Conservation (phyloP, 2,329 filamentous ascomycete species). For the Atkinsonella hypoxylon region DNA sequence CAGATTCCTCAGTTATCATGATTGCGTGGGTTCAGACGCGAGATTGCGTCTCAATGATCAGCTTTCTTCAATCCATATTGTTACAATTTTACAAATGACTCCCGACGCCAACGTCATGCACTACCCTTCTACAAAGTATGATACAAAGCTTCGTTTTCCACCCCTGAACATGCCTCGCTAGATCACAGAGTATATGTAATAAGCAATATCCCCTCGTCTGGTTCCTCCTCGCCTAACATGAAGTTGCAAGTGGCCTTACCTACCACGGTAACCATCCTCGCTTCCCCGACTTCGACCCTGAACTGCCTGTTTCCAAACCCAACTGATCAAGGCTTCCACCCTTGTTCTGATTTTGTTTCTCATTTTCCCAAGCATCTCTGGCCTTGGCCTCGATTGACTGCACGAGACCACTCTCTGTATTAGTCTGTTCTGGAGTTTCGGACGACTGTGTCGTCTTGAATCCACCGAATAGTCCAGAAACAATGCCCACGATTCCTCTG, state of each 20-base stretch:
- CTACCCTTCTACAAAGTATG: slow-evolving; percentile 31
- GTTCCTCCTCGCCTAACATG: slow-evolving; percentile 4
- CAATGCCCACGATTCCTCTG: slow-evolving; percentile 24
- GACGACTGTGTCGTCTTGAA: slow-evolving; percentile 4
- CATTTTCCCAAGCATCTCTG: slow-evolving; percentile 32
- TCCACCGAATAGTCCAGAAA: slow-evolving; percentile 19
- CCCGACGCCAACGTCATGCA: slow-evolving; percentile 33
- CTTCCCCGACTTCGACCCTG: slow-evolving; percentile 22
- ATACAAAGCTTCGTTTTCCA: slow-evolving; percentile 20
- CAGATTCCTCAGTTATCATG: no score
- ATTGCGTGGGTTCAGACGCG: no score
- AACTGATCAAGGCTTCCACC: slow-evolving; percentile 40
- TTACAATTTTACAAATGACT: slow-evolving; percentile 22
- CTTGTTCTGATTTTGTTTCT: slow-evolving; percentile 36
- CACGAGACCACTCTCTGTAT: slow-evolving; percentile 10
- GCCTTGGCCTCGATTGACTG: slow-evolving; percentile 25
- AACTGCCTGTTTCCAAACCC: slow-evolving; percentile 24
- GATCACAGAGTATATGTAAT: background rate
- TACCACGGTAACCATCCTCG: slow-evolving; percentile 37
- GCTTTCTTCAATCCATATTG: slow-evolving; percentile 11
- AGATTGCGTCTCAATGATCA: no score
- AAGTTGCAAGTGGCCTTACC: background rate
- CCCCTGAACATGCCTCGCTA: slow-evolving; percentile 7
- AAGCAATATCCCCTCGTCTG: background rate
- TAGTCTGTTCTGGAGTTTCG: slow-evolving; percentile 11